Evolutionary conservation across 352 stramenopile genomes (phyloP).

Genomic region (Globisporangium rhizosaccharum): DNA sequence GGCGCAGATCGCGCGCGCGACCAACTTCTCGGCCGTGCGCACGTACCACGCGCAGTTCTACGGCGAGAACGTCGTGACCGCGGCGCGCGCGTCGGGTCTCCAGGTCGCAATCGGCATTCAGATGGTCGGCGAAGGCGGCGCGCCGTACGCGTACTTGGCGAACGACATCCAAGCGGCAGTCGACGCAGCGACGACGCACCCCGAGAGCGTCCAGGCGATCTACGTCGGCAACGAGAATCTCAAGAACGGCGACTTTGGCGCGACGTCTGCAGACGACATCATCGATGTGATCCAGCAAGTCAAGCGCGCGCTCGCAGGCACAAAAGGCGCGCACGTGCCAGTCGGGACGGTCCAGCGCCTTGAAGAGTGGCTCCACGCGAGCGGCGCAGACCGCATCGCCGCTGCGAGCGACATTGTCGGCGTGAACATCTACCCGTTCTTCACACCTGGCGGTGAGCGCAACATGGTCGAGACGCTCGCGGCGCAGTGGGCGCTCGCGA

Average conservation of each 20-base stretch:
- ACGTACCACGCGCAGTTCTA: conserved; percentile 63
- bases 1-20: conserved; percentile 18
- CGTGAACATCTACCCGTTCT: conserved; percentile 48
- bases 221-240: conserved; percentile 79
- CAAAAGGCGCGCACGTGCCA: conserved; percentile 54
- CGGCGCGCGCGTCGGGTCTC: conserved; percentile 30
- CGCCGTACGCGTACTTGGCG: conserved; percentile 22
- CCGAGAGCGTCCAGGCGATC: conserved; percentile 34
- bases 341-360: conserved; percentile 53
- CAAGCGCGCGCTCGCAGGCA: conserved; percentile 29
- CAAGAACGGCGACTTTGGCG: conserved; percentile 40
- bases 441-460: conserved; percentile 18
- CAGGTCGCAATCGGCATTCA: conserved; percentile 64
- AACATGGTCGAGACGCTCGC: conserved; percentile 29
- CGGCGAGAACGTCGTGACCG: conserved; percentile 38
- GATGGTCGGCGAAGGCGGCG: conserved; percentile 32
- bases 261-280: conserved; percentile 23
- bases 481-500: conserved; percentile 24
- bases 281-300: conserved; percentile 23
- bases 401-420: conserved; percentile 28
- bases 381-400: conserved; percentile 20
- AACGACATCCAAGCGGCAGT: conserved; percentile 56
- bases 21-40: conserved; percentile 50
- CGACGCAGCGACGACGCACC: conserved; percentile 30
- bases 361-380: conserved; percentile 26